Evolutionary conservation across 2,329 filamentous ascomycete species (phyloP), one percentile per base, ranked within the genome.

Genomic region (Macroventuria anomochaeta): DNA sequence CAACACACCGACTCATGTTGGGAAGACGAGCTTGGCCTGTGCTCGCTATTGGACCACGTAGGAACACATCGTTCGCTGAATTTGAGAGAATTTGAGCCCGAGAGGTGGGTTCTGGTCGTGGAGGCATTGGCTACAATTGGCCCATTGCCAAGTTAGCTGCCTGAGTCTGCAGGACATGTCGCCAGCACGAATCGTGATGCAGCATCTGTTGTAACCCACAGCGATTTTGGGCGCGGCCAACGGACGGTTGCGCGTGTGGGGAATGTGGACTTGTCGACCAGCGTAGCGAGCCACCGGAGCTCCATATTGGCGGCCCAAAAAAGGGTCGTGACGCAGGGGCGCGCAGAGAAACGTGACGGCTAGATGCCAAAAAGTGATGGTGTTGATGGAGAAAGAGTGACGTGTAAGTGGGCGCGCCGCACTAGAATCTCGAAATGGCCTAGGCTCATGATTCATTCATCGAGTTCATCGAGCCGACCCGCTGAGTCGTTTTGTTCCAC

Each of bases 41-140:
- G 55, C 51, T 57, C 57, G 42, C 58, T 37, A 74, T 70, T 74
- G 70, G 71, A 66, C 72, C 72, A 74, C 72, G 72, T 73, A 63
- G 57, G 60, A 53, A 57, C 58, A 55, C 55, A 59, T 61, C 59
- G 61, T 68, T 65, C 59, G 67, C 61, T 61, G 52, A 63, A 46
- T 46, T 43, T 63, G 62, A 66, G 64, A 63, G 69, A 64, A 62
- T 58, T 63, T 58, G 55, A 65, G 55, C 59, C 64, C 62, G 60
- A 58, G 42, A 61, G 59, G 66, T 68, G 68, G 65, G 65, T 52
- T 68, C 55, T 53, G 46, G 59, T 55, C 42, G 47, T 53, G 40
- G 61, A 47, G 49, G 43, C 48, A 43, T 54, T 63, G 52, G 61
- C 57, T 28, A 52, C 59, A 58, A 70, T 68, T 67, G 67, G 64